Base-by-base conservation (phyloP, 768 basidiomycete species). In the Dendrothele bispora region DNA sequence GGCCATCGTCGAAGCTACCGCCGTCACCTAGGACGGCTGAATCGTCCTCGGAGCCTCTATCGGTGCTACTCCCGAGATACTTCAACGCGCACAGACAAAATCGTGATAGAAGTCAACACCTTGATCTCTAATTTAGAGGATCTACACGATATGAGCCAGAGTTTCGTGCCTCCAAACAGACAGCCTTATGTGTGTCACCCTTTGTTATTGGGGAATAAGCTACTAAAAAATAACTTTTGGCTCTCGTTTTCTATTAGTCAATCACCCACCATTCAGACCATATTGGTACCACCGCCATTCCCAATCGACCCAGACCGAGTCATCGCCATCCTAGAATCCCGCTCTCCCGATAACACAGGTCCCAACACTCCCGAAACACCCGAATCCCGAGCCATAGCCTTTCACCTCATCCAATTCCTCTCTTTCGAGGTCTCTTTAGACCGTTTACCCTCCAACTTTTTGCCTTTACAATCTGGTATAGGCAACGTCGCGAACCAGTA, bases 21-120 rank as follows among this genome's bases (percentile, higher is more conserved):
- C 73, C 7, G 72, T 75, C 38, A 74, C 71, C 2, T 73, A 75
- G 51, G 74, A 77, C 2, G 75, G 75, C 0, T 61, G 64, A 50
- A 75, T 77, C 48, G 71, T 75, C 1, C 75, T 73, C 14, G 72
- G 74, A 40, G 73, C 74, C 14, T 74, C 73, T 4, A 73, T 75
- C 5, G 73, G 75, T 39, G 75, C 74, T 7, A 72, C 71, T 0
- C 74, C 74, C 4, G 75, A 77, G 50, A 75, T 77, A 39, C 50
- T 77, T 17, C 70, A 74, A 51, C 61, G 61, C 10, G 74, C 75
- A 2, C n/a, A n/a, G 74, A 75, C 47, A 75, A 71, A 49, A 77
- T 77, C 45, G 74, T 77, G 47, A 70, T 77, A 29, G 75, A 77
- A 55, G 74, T 75, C 24, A 76, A 77, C 60, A 77, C 74, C 5